Evolutionary conservation across 371 early-diverging fungal genomes (phyloP), one percentile per base, ranked within the genome.

Genomic region (Capillidium rhysosporum): DNA sequence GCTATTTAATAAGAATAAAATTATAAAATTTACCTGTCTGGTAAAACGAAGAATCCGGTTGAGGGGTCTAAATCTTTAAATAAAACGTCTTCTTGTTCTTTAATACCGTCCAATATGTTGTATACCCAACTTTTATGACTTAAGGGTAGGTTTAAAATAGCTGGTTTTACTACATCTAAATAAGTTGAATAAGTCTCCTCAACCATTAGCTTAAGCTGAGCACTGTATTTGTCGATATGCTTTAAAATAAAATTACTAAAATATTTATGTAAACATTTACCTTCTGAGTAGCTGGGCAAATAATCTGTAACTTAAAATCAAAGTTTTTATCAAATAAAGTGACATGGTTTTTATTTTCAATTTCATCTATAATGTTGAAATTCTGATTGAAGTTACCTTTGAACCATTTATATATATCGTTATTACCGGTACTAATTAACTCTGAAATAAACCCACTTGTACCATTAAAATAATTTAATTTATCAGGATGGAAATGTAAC

Each of bases 321-420:
- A 25, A 25, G 25, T 25, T 24, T 1, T 34, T 34, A 12, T 39
- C 20, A 1, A 18, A 21, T 7, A 23, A n/a, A n/a, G n/a, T n/a
- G n/a, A n/a, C 7, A 21, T 23, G 29, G 16, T 47, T 3, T 16
- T 26, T 23, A 16, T 23, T 26, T 28, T 14, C 24, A 29, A 5
- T 16, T 23, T 10, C n/a, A 39, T 7, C 43, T 43, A 3, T 1
- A 31, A 9, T 34, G 34, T 2, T 21, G 8, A n/a, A 34, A 51
- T 51, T 51, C 1, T 39, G 14, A 25, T 18, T 40, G 1, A 40
- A n/a, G 8, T 53, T 53, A 14, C 43, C 54, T 43, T 45, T 41
- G 10, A 53, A 53, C 54, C 54, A 53, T 14, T 44, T 25, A 44
- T 43, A 53, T 26, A 53, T 44, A 53, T 53, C 54, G 26, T 53